A percentile compares a stretch with the other conserved stretches of the same genome.
phyloP scores from a whole-genome alignment of 2,329 filamentous ascomycete genomes.

The Ceratocystis papillata region DNA sequence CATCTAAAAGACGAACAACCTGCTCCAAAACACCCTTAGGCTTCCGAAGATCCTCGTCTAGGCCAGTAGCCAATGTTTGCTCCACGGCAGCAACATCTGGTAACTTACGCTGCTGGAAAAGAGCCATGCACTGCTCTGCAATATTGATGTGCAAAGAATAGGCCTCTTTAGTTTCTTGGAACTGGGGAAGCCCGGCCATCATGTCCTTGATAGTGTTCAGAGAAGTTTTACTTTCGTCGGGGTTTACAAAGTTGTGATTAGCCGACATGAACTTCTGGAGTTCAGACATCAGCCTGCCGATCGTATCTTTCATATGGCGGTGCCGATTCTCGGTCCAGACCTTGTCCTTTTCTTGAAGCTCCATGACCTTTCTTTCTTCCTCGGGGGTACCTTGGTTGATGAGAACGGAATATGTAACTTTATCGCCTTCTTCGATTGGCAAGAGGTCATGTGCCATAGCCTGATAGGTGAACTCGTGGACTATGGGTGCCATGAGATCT shows the following conservation, averaged over 20 bases:
- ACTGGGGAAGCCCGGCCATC: constrained; percentile 87
- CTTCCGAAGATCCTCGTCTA: constrained; percentile 86
- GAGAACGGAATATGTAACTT: constrained; percentile 70
- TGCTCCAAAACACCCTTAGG: constrained; percentile 82
- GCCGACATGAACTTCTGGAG: constrained; percentile 85
- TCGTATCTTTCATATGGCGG: constrained; percentile 94
- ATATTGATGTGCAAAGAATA: constrained; percentile 92
- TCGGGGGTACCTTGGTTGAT: constrained; percentile 62
- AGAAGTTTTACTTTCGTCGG: constrained; percentile 57
- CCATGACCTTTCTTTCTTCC: constrained; percentile 77
- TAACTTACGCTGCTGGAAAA: constrained; percentile 75
- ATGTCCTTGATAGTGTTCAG: constrained; percentile 93
- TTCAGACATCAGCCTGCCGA: constrained; percentile 83
- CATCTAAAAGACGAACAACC: constrained; percentile 77
- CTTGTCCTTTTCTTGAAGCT: constrained; percentile 79
- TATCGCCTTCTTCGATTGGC: constrained; percentile 78
- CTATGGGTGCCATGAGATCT: constrained; percentile 74
- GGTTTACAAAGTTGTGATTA: constrained; percentile 83
- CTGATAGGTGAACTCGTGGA: constrained; percentile 98
- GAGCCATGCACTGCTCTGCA: constrained; percentile 94
- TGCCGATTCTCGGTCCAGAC: constrained; percentile 95
- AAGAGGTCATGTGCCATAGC: constrained; percentile 94
- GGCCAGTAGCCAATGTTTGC: constrained; percentile 79
- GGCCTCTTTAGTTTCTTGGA: constrained; percentile 87
- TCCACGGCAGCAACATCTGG: constrained; percentile 79